Evolutionary conservation across 768 basidiomycete genomes (phyloP), one percentile per base, ranked within the genome.

Genomic region (Cyclocybe cylindracea): DNA sequence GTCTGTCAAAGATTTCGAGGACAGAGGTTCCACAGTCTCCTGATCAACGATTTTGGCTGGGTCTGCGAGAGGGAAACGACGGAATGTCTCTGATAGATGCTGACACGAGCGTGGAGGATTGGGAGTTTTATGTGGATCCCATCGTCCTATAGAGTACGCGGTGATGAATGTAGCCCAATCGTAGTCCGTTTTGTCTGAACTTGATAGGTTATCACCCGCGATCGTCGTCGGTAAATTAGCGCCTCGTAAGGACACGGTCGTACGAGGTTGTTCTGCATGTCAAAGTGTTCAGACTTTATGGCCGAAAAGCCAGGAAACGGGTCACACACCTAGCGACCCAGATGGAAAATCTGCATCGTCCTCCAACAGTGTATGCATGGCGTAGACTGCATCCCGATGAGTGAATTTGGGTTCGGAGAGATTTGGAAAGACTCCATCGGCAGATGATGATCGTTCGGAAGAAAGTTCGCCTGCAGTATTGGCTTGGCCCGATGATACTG

Each of bases 131-230:
- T 84, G 83, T 6, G 91, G 89, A 64, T 90, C 88, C 91, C 91
- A 94, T 54, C 82, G 77, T 8, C 91, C 91, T 13, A 75, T 63
- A 0, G 88, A 82, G 65, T 94, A 94, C 0, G 88, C 84, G n/a
- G 75, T 69, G 55, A 89, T 83, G 66, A 93, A 94, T 0, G 82
- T 80, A 13, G 78, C 74, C 91, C 91, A 94, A 63, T 91, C 87
- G 55, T 67, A 72, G 32, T 72, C 71, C 0, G 65, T 46, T 19
- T 57, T 44, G 13, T 51, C 59, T 32, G 59, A 46, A 9, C 50
- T 50, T 14, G 35, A 31, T 9, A 8, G 14, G 42, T 14, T 36
- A 16, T 41, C 35, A 32, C 35, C 39, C 50, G 18, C 32, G 10
- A 44, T 39, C 46, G n/a, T 31, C 10, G 37, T 43, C 47, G 39